Base-by-base conservation (phyloP, 495 filamentous ascomycete species). In the Immersiella caudata region DNA sequence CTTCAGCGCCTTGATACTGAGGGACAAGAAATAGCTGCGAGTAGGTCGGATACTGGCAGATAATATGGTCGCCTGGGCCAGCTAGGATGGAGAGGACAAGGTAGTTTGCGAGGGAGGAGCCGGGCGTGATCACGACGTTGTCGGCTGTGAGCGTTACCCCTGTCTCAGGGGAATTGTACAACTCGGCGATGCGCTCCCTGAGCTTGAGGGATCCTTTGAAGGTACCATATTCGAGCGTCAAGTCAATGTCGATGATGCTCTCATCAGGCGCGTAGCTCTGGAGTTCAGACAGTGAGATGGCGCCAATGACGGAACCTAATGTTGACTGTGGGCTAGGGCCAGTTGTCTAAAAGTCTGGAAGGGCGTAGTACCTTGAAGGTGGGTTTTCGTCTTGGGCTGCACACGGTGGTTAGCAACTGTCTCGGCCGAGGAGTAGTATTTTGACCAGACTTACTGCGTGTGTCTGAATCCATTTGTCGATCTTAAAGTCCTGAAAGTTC, bases 41-140 rank as follows among this genome's bases (percentile, higher is more conserved):
- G 75, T 94, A 96, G n/a, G 91, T 94, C 12, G 92, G 92, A 68
- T 91, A 89, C 67, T 93, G 88, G 72, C 90, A 93, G 62, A 96
- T 87, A 33, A 94, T 89, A 81, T 96, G 92, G 66, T 94, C 91
- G 2, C 90, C 91, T 0, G 89, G 88, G 1, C 87, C 87, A 0
- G 93, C 74, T 40, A 94, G 77, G 6, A 84, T 82, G 76, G 93
- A 92, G 18, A 93, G 80, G 11, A 88, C 76, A 2, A 93, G 80
- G 70, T 91, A 90, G 70, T 95, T 95, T 20, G 92, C 93, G 36
- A 88, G 83, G 57, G 94, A 94, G 22, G 91, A 92, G 2, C 92
- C 92, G 20, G 86, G 82, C 0, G 89, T 92, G 66, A 93, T 87
- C 62, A 94, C 75, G 60, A 95, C 81, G 69, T 91, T 89, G 7